phyloP scores from a whole-genome alignment of 306 rosid genomes.

The Hippophae rhamnoides region DNA sequence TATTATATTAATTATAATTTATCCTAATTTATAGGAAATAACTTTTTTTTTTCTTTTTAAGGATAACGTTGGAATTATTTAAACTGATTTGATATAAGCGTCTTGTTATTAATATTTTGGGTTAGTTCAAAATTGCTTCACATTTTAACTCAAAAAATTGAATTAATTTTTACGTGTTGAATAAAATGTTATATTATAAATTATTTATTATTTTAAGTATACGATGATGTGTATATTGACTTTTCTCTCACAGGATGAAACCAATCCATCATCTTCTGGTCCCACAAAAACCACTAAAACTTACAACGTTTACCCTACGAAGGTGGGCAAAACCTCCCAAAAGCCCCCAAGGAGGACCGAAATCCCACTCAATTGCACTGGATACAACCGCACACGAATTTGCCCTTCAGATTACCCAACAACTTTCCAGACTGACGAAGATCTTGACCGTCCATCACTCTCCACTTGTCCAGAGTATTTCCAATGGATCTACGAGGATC shows the following conservation, averaged over 20 bases:
- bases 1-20: too few species aligned
- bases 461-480: constrained; percentile 54
- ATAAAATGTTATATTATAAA: too few species aligned
- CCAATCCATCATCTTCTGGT: background rate
- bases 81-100: too few species aligned
- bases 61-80: too few species aligned
- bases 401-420: constrained; percentile 30
- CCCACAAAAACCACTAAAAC: background rate
- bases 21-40: too few species aligned
- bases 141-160: too few species aligned
- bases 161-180: too few species aligned
- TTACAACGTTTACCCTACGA: constrained; percentile 10
- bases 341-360: background rate
- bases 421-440: background rate
- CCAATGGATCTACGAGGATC: constrained; percentile 73
- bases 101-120: too few species aligned
- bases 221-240: background rate
- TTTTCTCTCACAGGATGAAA: constrained; percentile 5
- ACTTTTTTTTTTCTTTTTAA: too few species aligned
- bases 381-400: constrained; percentile 21
- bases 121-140: too few species aligned
- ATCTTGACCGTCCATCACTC: background rate
- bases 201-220: too few species aligned
- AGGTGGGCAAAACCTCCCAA: background rate
- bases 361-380: constrained; percentile 31